Conservation (phyloP, 495 filamentous ascomycete species). For the Hypomontagnella monticulosa region DNA sequence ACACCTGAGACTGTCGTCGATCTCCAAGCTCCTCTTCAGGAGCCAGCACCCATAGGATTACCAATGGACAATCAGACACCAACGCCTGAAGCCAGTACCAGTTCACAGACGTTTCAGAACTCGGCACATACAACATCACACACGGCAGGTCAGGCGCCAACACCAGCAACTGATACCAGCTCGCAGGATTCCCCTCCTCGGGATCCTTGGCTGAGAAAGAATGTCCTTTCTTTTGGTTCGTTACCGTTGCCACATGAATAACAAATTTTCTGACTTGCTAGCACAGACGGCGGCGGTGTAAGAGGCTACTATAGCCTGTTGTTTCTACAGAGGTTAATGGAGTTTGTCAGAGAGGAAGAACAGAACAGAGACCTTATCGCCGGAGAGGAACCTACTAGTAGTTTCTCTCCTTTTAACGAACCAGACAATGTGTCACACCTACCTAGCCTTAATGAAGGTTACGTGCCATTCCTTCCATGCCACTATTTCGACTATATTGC, state of each 20-base stretch:
- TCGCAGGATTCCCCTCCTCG: not conserved
- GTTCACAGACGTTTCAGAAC: no score
- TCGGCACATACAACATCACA: not conserved
- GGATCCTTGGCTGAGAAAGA: conserved; percentile 11
- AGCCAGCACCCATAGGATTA: no score
- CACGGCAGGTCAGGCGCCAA: not conserved
- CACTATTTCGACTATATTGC: conserved; percentile 62
- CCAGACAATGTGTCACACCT: conserved; percentile 11
- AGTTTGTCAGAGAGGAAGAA: not conserved
- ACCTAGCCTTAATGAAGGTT: conserved; percentile 3
- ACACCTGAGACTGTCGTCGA: no score
- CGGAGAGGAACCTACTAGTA: not conserved
- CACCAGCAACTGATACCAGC: not conserved
- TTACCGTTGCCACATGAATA: no score
- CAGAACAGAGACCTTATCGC: not conserved
- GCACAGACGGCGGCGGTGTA: conserved; percentile 16
- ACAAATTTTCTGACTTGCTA: not conserved
- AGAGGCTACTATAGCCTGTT: conserved; percentile 26
- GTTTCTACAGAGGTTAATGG: conserved; percentile 13
- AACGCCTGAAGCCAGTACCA: no score
- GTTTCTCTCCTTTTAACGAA: conserved; percentile 13
- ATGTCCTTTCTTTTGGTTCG: conserved; percentile 23
- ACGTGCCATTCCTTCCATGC: conserved; percentile 46
- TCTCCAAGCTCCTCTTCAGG: no score
- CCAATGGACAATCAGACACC: no score